Base-by-base conservation (phyloP, 2,329 filamentous ascomycete species). In the Ceratocystis huliohia region DNA sequence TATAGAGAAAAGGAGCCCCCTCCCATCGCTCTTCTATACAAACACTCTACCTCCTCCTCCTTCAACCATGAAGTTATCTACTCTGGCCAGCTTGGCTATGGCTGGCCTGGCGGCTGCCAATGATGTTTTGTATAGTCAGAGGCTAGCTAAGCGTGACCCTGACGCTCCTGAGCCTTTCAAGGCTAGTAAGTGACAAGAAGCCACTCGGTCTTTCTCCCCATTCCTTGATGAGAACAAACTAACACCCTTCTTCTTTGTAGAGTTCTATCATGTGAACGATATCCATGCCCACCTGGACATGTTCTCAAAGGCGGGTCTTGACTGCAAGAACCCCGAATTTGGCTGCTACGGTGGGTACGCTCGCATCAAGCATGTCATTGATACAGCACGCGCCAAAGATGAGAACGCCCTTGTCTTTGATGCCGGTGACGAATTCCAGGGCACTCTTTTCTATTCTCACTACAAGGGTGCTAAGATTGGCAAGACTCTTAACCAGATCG, bases 251-350 rank as follows among this genome's bases (percentile, higher is more conserved):
- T n/a, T 59, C n/a, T 53, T 63, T 15, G 44, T 65, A 78, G 77
- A 84, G 5, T 86, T 87, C 75, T 87, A 86, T 75, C 85, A 88
- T 73, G 79, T 88, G 77, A 88, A 88, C 71, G 85, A 88, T 72
- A 83, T 88, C 15, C 85, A 88, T 72, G 81, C 85, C 15, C 85
- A 88, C 72, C 76, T 88, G 20, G 84, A 87, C 72, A 75, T 87
- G 73, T 88, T 83, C 74, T 77, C 80, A 33, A 79, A 80, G 15
- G 82, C 82, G 0, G 85, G 85, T 65, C 82, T 82, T 10, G 84
- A 87, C 74, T 88, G 85, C 75, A 81, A 78, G 0, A 74, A 78
- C 30, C 80, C 82, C 0, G 74, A 78, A 64, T 75, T 77, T 61
- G 85, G 84, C 53, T 88, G 85, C 74, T 85, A 79, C 67, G 85